Percentiles rank a stretch among this genome's conserved stretches.
phyloP scores from a whole-genome alignment of 1,139 yeast genomes.

The Maudiozyma humilis region DNA sequence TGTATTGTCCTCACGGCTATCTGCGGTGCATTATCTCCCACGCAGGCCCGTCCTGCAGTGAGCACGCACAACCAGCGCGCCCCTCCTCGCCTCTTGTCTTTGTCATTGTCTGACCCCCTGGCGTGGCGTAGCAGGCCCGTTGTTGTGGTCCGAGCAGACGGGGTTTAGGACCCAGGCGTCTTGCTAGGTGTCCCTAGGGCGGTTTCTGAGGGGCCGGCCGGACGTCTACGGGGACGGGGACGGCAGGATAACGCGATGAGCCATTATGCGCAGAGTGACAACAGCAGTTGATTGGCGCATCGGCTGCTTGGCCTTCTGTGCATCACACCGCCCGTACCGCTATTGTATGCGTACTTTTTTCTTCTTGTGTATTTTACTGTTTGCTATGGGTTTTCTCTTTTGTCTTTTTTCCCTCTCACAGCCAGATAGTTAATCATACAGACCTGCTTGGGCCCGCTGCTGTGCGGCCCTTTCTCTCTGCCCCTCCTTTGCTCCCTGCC shows the following conservation, averaged over 20 bases:
- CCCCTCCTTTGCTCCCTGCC: neutral
- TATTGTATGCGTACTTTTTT: too few species aligned
- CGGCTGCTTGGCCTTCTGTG: neutral
- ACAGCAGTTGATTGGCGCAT: neutral
- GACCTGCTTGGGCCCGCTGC: too few species aligned
- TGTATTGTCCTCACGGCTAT: neutral
- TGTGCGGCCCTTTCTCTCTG: neutral
- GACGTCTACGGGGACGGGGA: neutral
- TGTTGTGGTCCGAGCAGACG: too few species aligned
- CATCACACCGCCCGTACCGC: neutral
- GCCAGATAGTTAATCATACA: neutral
- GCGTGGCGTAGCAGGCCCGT: too few species aligned
- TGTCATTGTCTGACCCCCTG: too few species aligned
- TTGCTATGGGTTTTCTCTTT: neutral
- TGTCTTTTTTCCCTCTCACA: neutral
- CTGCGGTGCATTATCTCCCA: neutral
- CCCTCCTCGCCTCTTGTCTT: too few species aligned
- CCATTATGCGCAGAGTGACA: neutral
- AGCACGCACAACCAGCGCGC: too few species aligned
- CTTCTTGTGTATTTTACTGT: neutral
- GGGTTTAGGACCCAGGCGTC: too few species aligned
- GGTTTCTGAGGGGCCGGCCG: too few species aligned
- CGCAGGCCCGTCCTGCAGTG: neutral
- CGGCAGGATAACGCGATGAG: neutral
- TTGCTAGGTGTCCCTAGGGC: too few species aligned